Conservation (phyloP, 1,284 basidiomycete species). For the Neonothopanus nambi region DNA sequence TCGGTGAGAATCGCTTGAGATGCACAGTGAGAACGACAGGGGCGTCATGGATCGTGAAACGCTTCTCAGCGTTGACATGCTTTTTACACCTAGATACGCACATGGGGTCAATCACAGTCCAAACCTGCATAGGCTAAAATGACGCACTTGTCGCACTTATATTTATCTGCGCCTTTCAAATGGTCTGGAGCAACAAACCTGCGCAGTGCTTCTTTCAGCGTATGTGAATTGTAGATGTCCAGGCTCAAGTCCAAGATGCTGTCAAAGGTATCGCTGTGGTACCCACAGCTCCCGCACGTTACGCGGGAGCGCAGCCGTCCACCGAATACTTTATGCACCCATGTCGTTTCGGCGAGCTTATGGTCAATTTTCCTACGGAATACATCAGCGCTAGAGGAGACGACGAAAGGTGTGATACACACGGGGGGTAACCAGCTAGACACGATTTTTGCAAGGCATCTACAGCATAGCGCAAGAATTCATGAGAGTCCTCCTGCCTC, state of each 20-base stretch:
- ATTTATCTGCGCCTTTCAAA: conserved; percentile 91
- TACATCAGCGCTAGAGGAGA: neutral
- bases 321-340: conserved; percentile 94
- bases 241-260: conserved; percentile 91
- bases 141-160: conserved; percentile 95
- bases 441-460: conserved; percentile 90
- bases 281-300: conserved; percentile 79
- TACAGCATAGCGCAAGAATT: conserved; percentile 94
- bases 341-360: conserved; percentile 85
- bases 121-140: neutral
- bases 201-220: conserved; percentile 75
- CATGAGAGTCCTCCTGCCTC: conserved; percentile 98
- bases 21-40: conserved; percentile 95
- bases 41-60: conserved; percentile 85
- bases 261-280: conserved; percentile 97
- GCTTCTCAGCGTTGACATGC: conserved; percentile 84
- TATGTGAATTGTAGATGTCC: conserved; percentile 72
- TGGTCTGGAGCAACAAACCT: conserved; percentile 85
- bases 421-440: conserved; percentile 73
- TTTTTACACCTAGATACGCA: conserved; percentile 74
- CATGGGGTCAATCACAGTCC: conserved; percentile 5
- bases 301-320: conserved; percentile 92
- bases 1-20: conserved; percentile 91
- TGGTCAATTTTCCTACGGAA: conserved; percentile 70
- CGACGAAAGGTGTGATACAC: conserved; percentile 27